A percentile compares a stretch with the other conserved stretches of the same genome.
Conservation (phyloP, 192 early-diverging fungal genomes). For the Diversispora eburnea region DNA sequence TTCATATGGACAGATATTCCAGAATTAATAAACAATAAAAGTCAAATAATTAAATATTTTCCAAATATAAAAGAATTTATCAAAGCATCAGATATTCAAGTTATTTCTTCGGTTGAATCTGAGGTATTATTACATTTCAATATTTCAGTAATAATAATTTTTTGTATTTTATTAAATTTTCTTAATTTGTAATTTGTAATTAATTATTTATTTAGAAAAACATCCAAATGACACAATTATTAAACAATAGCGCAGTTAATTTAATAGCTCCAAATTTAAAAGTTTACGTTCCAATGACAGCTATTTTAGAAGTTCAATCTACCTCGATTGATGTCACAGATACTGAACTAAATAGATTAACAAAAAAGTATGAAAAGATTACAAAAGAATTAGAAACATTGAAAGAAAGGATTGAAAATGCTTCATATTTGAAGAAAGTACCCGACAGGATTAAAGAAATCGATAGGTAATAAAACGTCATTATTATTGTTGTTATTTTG, state of each 20-base stretch:
- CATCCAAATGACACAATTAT: background rate
- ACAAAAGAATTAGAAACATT: conserved; percentile 33
- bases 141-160: background rate
- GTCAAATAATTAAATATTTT: conserved; percentile 35
- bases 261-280: conserved; percentile 32
- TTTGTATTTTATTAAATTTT: background rate
- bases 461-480: conserved; percentile 34
- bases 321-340: background rate
- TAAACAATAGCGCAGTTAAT: conserved; percentile 24
- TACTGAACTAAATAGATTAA: conserved; percentile 22
- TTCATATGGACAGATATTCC: conserved; percentile 41
- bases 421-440: conserved; percentile 31
- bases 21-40: conserved; percentile 30
- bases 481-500: background rate
- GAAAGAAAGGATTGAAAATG: conserved; percentile 28
- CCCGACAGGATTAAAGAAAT: conserved; percentile 34
- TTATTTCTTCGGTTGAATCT: conserved; percentile 7
- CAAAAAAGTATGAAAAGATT: conserved; percentile 35
- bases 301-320: conserved; percentile 30
- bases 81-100: conserved; percentile 34
- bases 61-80: conserved; percentile 39
- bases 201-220: background rate
- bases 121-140: conserved; percentile 22
- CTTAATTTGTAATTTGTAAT: background rate
- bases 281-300: conserved; percentile 37